These are phyloP conservation scores for Aspergillus hortae DNA, from an alignment of 2,329 filamentous ascomycete species.

Conservation along the genomic window DNA sequence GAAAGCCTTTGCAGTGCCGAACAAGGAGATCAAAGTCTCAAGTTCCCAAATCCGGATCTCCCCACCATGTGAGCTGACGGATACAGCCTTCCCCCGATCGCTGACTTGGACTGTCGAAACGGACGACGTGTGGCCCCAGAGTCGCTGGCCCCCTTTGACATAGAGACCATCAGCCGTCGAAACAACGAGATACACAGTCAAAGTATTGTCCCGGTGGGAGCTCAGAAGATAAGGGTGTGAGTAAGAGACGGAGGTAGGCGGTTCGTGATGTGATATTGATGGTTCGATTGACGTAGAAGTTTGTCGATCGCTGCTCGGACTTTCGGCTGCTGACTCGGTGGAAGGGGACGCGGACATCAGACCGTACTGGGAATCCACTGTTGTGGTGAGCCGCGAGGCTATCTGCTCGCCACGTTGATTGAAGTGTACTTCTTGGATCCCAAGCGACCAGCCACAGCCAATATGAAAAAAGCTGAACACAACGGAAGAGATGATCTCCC, in stretches of 20 bases:
- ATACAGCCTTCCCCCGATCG: constrained; percentile 80
- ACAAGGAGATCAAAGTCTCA: constrained; percentile 62
- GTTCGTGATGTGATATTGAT: constrained; percentile 36
- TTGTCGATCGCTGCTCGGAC: constrained; percentile 7
- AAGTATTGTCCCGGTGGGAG: constrained; percentile 80
- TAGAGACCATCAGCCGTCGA: constrained; percentile 64
- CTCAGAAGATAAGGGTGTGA: constrained; percentile 82
- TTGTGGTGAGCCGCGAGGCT: constrained; percentile 37
- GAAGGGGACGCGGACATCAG: constrained; percentile 13
- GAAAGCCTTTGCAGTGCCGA: constrained; percentile 40
- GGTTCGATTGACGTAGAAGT: constrained; percentile 17
- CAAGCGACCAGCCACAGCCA: constrained; percentile 78
- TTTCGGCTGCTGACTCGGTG: constrained; percentile 2
- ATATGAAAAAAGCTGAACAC: constrained; percentile 79
- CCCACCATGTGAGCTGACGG: constrained; percentile 75
- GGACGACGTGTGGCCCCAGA: constrained; percentile 90
- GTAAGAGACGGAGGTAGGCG: constrained; percentile 65
- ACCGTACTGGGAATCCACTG: constrained; percentile 38
- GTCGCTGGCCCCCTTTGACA: constrained; percentile 68
- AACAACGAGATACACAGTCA: constrained; percentile 76
- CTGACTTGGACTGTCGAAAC: constrained; percentile 84
- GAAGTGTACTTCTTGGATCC: constrained; percentile 86
- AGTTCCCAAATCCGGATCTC: constrained; percentile 87
- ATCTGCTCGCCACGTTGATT: constrained; percentile 42
- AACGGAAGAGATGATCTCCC: constrained; percentile 72